A percentile compares a stretch with the other conserved stretches of the same genome.
Evolutionary conservation across 2,329 filamentous ascomycete genomes (phyloP).

Genomic region (Aphanocladium album): DNA sequence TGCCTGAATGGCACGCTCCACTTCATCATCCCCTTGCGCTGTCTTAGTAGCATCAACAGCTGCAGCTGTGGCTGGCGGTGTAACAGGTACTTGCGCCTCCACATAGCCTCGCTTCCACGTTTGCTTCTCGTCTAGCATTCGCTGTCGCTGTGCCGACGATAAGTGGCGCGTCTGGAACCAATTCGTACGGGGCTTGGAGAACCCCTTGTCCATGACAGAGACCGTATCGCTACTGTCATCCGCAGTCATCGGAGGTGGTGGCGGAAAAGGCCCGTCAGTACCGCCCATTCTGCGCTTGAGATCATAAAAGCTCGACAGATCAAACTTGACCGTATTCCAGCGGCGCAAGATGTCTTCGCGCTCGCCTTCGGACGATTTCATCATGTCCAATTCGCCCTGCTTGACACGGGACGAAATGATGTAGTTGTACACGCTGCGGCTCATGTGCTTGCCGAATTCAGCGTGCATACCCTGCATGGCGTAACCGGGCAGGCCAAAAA

Average conservation of each 20-base stretch:
- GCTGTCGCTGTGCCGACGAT: conserved; percentile 47
- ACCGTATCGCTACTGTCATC: conserved; percentile 6
- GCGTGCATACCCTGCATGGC: conserved; percentile 78
- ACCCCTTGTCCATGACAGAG: conserved; percentile 17
- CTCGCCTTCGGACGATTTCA: conserved; percentile 51
- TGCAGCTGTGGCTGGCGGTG: background rate
- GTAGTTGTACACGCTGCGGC: conserved; percentile 69
- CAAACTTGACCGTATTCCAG: conserved; percentile 58
- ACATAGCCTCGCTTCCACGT: conserved; percentile 34
- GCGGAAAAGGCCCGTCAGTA: conserved; percentile 12
- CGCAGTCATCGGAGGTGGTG: background rate
- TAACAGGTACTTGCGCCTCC: conserved; percentile 16
- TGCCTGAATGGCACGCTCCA: conserved; percentile 66
- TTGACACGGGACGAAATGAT: conserved; percentile 71
- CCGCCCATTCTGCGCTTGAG: conserved; percentile 37
- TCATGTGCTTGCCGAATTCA: conserved; percentile 66
- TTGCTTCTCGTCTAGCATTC: conserved; percentile 43
- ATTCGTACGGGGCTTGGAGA: conserved; percentile 34
- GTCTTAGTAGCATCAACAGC: background rate
- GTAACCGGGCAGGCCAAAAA: conserved; percentile 73
- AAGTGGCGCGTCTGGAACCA: conserved; percentile 46
- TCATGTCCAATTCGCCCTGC: conserved; percentile 67
- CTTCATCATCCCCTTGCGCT: conserved; percentile 42
- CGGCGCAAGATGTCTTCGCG: conserved; percentile 57
- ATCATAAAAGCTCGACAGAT: conserved; percentile 57